Evolutionary conservation across 352 stramenopile genomes (phyloP), one percentile per base, ranked within the genome.

Genomic region (Phytophthora kernoviae): DNA sequence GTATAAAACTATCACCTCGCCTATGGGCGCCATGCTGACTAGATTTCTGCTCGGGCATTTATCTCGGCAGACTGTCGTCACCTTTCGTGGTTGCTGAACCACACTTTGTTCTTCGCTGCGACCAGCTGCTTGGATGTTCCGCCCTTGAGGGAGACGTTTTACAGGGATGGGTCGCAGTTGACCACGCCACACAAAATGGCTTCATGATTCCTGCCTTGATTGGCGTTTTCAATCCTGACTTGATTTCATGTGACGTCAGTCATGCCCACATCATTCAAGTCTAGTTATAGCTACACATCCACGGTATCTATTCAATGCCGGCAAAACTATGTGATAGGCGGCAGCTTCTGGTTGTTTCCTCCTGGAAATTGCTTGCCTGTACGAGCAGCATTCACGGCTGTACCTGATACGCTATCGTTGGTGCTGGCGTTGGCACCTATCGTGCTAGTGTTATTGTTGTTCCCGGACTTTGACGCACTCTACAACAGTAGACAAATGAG

Each of bases 371-470:
- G 7, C 22, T 75, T 70, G 33, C 54, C 51, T 4, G 22, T 21
- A 17, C 49, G 44, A 40, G 22, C 14, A 12, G 27, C 20, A 48
- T 42, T 44, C 27, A 37, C 22, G 20, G 39, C 17, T 36, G 41
- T 30, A 7, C 42, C 26, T 9, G 18, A 44, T 8, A 41, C 17
- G 20, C 39, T 27, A 36, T 61, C 54, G 27, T 47, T 58, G 47
- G 34, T 27, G 7, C 48, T 26, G 14, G 22, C 49, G 7, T 42
- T 36, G 18, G 30, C 10, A 27, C 36, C 36, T 12, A 17, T 55
- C 21, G 12, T 41, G 32, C 55, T 62, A 62, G 44, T n/a, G 34
- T 41, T 65, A 54, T 65, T 62, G 47, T 41, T 64, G 44, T 63
- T 62, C 18, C 45, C 40, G 34, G 46, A 11, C 39, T 58, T 71